Conservation (phyloP, 208 protist genomes). For the Tritrichomonas foetus region DNA sequence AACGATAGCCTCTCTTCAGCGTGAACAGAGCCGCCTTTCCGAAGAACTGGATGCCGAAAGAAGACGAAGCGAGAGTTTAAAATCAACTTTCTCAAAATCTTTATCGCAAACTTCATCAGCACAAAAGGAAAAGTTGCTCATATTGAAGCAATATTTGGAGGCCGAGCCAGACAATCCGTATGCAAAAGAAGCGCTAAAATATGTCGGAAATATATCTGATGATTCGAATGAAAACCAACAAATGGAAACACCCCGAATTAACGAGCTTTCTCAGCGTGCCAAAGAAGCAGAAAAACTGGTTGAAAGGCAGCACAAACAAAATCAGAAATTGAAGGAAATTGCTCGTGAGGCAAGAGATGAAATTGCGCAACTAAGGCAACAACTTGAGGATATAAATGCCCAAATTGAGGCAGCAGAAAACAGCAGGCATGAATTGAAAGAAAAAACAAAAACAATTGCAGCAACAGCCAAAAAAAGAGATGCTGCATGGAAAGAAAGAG, state of each 20-base stretch:
- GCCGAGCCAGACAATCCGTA: not conserved
- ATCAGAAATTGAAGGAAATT: too few species aligned
- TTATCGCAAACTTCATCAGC: not conserved
- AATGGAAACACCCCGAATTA: not conserved
- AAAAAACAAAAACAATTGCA: not conserved
- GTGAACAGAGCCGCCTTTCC: not conserved
- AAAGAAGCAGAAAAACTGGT: not conserved
- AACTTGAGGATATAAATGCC: not conserved
- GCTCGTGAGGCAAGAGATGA: not conserved
- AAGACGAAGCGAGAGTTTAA: not conserved
- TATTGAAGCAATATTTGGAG: not conserved
- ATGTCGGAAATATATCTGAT: not conserved
- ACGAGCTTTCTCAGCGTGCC: not conserved
- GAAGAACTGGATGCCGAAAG: not conserved
- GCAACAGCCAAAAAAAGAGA: not conserved
- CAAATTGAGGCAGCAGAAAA: not conserved
- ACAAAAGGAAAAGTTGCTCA: too few species aligned
- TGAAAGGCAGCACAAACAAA: too few species aligned
- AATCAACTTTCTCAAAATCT: not conserved
- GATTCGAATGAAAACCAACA: not conserved
- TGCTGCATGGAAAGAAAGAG: constrained; percentile 17
- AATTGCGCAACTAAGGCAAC: not conserved
- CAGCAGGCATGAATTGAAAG: not conserved
- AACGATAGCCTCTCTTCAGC: not conserved
- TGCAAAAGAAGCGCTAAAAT: not conserved